These are phyloP conservation scores for Blastobotrys buckinghamii DNA, from an alignment of 1,139 yeast species.

Conservation along the genomic window DNA sequence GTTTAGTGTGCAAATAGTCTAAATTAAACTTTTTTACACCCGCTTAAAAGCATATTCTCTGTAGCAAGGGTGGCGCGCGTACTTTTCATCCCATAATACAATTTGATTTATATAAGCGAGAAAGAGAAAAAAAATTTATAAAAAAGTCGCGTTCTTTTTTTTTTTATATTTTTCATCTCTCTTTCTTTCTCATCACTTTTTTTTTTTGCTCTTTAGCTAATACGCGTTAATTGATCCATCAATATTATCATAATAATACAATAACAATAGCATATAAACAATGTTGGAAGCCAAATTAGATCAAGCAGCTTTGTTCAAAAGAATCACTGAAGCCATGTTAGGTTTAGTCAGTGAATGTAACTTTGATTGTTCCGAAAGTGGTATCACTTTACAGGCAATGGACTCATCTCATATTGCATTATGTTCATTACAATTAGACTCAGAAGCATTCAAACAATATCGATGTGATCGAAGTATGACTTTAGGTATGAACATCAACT, in stretches of 20 bases:
- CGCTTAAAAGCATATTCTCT: too few species aligned
- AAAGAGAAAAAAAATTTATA: background rate
- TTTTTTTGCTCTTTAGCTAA: background rate
- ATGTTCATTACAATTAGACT: constrained; percentile 81
- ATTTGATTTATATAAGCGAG: background rate
- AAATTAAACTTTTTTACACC: too few species aligned
- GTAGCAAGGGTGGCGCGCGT: too few species aligned
- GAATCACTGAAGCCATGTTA: constrained; percentile 84
- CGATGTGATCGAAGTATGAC: constrained; percentile 95
- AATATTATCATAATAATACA: too few species aligned
- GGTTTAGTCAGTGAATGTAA: constrained; percentile 93
- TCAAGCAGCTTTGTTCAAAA: constrained; percentile 86
- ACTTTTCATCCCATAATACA: too few species aligned
- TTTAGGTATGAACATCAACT: constrained; percentile 83
- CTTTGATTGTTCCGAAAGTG: constrained; percentile 92
- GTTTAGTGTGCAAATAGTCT: too few species aligned
- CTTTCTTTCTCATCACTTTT: background rate
- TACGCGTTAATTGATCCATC: background rate
- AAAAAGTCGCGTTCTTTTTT: constrained; percentile 1
- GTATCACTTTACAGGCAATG: constrained; percentile 94
- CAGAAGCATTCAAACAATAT: constrained; percentile 85
- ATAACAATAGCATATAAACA: constrained; percentile 10
- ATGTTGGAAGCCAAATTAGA: constrained; percentile 98
- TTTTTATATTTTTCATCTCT: background rate
- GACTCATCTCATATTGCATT: constrained; percentile 95